A percentile compares a stretch with the other conserved stretches of the same genome.
These are phyloP conservation scores for Rhodotorula paludigena DNA, from an alignment of 768 basidiomycete species.

Conservation along the genomic window DNA sequence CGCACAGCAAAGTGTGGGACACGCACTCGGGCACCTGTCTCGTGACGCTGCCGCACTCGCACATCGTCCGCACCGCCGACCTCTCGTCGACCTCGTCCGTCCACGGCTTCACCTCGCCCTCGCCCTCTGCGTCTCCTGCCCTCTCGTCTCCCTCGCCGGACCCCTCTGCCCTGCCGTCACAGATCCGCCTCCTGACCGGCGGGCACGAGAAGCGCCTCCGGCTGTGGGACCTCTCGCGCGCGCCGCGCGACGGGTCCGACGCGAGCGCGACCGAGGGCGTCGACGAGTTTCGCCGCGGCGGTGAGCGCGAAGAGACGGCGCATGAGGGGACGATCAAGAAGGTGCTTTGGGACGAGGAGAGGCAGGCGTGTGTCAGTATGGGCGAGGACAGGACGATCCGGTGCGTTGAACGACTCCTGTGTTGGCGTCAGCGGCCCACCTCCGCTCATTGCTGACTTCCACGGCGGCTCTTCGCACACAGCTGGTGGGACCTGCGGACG, in stretches of 20 bases:
- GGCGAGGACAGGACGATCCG: slow-evolving; percentile 89
- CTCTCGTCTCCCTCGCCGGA: background rate
- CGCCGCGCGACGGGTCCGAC: slow-evolving; percentile 44
- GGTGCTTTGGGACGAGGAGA: slow-evolving; percentile 75
- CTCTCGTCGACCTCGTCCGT: slow-evolving; percentile 53
- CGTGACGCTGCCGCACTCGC: slow-evolving; percentile 96
- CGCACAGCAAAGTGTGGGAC: slow-evolving; percentile 35
- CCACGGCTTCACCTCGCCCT: too few species aligned
- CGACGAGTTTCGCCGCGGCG: slow-evolving; percentile 46
- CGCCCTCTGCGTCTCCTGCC: slow-evolving; percentile 47
- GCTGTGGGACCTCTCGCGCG: slow-evolving; percentile 80
- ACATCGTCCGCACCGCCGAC: slow-evolving; percentile 94
- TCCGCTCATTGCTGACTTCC: background rate
- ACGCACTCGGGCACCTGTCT: slow-evolving; percentile 59
- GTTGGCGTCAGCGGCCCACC: background rate
- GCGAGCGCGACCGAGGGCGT: slow-evolving; percentile 3
- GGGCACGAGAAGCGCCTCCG: slow-evolving; percentile 97
- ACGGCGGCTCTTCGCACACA: slow-evolving; percentile 44
- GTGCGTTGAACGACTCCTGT: slow-evolving; percentile 51
- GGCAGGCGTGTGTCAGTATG: slow-evolving; percentile 69
- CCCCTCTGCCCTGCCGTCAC: slow-evolving; percentile 3
- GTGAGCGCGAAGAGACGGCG: slow-evolving; percentile 51
- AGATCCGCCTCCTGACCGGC: slow-evolving; percentile 72
- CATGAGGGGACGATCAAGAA: slow-evolving; percentile 89
- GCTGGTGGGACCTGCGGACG: slow-evolving; percentile 95